phyloP scores from a whole-genome alignment of 1,284 basidiomycete genomes.

The Tilletia horrida region DNA sequence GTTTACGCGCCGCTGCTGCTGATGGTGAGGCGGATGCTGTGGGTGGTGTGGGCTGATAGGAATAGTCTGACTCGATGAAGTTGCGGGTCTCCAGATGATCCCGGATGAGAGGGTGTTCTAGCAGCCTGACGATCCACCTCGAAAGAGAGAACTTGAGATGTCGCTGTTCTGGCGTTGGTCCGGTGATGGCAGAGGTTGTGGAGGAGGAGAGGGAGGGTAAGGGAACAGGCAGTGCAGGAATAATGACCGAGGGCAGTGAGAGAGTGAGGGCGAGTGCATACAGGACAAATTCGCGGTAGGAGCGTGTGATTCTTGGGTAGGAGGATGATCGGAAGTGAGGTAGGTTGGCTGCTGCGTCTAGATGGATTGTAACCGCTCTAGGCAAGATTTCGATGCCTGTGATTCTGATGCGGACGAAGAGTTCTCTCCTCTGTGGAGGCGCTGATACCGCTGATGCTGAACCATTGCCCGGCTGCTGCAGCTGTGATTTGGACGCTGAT shows the following conservation, averaged over 20 bases:
- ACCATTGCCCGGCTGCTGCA: not conserved
- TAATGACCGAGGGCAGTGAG: constrained; percentile 18
- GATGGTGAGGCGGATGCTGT: constrained; percentile 22
- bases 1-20: constrained; percentile 31
- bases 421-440: constrained; percentile 25
- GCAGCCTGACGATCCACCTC: constrained; percentile 41
- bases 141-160: constrained; percentile 38
- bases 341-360: constrained; percentile 34
- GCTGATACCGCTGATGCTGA: not conserved
- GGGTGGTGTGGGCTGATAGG: constrained; percentile 40
- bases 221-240: constrained; percentile 22
- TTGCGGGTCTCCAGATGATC: constrained; percentile 43
- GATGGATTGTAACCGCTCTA: not conserved
- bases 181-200: constrained; percentile 31
- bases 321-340: constrained; percentile 37
- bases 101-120: constrained; percentile 32
- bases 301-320: constrained; percentile 37
- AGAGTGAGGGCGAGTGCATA: constrained; percentile 34
- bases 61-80: constrained; percentile 49
- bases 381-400: constrained; percentile 28
- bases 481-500: not conserved
- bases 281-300: constrained; percentile 44
- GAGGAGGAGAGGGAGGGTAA: constrained; percentile 17
- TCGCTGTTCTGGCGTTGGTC: constrained; percentile 36
- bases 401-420: constrained; percentile 33